Conservation (phyloP, 176 grass and related monocot species). For the Otatea glauca region DNA sequence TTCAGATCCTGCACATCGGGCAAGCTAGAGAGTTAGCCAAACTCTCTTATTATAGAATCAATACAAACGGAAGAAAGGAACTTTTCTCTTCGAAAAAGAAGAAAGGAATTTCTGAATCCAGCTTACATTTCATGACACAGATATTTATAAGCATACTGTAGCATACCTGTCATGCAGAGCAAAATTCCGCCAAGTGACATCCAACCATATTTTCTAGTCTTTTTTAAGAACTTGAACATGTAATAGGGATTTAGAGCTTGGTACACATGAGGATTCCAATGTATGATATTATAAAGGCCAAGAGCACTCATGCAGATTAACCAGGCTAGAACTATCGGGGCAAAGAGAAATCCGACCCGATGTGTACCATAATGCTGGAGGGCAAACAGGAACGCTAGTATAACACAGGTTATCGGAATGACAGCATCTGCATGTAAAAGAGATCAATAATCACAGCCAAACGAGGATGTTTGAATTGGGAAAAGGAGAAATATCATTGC, state of each 20-base stretch:
- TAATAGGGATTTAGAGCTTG: constrained; percentile 82
- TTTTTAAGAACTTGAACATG: constrained; percentile 95
- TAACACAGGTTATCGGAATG: constrained; percentile 87
- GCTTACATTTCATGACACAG: not conserved
- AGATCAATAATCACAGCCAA: constrained; percentile 20
- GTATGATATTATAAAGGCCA: constrained; percentile 87
- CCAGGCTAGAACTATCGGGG: constrained; percentile 89
- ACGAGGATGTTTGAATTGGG: not conserved
- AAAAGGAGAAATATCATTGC: not conserved
- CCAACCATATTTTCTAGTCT: constrained; percentile 93
- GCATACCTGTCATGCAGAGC: constrained; percentile 92
- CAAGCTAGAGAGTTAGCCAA: constrained; percentile 27
- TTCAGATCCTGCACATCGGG: constrained; percentile 74
- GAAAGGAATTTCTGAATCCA: not conserved
- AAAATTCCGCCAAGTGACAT: constrained; percentile 99
- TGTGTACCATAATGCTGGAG: constrained; percentile 98
- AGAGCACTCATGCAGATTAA: constrained; percentile 86
- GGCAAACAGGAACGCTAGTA: constrained; percentile 84
- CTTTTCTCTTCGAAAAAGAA: not conserved
- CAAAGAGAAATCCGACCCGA: constrained; percentile 85
- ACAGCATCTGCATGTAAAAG: constrained; percentile 76
- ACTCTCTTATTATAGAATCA: not conserved
- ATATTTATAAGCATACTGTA: constrained; percentile 17
- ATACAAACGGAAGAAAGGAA: not conserved
- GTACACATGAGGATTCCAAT: constrained; percentile 93